These are phyloP conservation scores for Alnus rubra DNA, from an alignment of 306 rosid species.

Conservation along the genomic window DNA sequence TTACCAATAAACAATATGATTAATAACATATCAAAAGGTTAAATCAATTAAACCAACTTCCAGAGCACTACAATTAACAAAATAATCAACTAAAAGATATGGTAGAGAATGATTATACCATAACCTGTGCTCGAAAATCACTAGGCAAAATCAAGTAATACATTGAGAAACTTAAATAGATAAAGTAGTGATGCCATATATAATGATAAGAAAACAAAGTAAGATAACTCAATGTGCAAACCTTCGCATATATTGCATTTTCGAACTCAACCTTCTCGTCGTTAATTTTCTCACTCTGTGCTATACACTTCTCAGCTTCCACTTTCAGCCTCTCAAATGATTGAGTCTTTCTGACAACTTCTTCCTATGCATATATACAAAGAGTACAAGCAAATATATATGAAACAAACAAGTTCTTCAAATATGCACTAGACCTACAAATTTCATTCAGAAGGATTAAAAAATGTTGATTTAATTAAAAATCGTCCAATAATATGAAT, in stretches of 20 bases:
- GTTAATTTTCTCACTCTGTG: constrained; percentile 71
- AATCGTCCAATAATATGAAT: neutral
- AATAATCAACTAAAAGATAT: neutral
- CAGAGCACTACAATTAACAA: neutral
- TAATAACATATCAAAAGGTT: neutral
- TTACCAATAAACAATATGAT: neutral
- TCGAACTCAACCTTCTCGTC: constrained; percentile 77
- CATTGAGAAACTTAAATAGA: neutral
- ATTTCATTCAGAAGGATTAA: neutral
- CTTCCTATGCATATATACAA: constrained; percentile 58
- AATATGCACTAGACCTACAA: neutral
- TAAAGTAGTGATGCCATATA: neutral
- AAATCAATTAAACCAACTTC: neutral
- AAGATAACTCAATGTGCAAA: constrained; percentile 18
- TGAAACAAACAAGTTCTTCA: neutral
- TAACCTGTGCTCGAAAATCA: neutral
- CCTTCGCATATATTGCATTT: constrained; percentile 70
- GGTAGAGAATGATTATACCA: neutral
- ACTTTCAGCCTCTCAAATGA: constrained; percentile 72
- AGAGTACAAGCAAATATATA: neutral
- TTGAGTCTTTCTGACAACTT: constrained; percentile 70
- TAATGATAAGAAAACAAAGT: neutral
- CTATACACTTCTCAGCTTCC: constrained; percentile 80
- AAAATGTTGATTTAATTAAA: neutral
- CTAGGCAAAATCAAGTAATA: neutral